Evolutionary conservation across 495 filamentous ascomycete genomes (phyloP).

Genomic region (Xylaria intraflava): DNA sequence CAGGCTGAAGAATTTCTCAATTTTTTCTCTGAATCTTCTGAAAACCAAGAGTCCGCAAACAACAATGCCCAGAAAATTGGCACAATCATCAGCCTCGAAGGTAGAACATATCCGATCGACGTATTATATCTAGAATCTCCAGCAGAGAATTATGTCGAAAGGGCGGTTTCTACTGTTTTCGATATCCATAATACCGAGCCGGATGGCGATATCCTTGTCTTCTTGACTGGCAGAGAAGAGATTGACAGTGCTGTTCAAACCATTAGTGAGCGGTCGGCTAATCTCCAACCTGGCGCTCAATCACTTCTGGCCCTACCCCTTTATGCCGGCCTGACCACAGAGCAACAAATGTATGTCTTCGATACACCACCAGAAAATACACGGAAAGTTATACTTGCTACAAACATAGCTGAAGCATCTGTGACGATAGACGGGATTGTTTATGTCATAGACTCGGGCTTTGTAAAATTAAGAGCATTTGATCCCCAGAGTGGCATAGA

Average conservation of each 20-base stretch:
- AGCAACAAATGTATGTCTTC: conserved; percentile 90
- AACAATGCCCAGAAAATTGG: conserved; percentile 43
- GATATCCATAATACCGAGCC: conserved; percentile 85
- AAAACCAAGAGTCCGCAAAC: conserved; percentile 37
- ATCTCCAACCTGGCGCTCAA: conserved; percentile 64
- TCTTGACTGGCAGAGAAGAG: conserved; percentile 89
- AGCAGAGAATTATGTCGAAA: conserved; percentile 81
- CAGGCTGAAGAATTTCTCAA: conserved; percentile 82
- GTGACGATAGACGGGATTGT: conserved; percentile 91
- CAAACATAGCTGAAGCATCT: conserved; percentile 94
- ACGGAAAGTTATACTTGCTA: conserved; percentile 87
- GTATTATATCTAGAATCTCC: conserved; percentile 76
- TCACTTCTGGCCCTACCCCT: conserved; percentile 73
- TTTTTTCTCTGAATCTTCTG: conserved; percentile 61
- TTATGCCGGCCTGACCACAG: conserved; percentile 81
- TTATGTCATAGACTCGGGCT: conserved; percentile 89
- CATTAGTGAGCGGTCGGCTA: conserved; percentile 69
- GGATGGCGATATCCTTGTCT: conserved; percentile 88
- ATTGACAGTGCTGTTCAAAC: conserved; percentile 76
- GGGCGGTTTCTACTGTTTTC: conserved; percentile 80
- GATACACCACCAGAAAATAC: conserved; percentile 78
- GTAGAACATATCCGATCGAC: conserved; percentile 88
- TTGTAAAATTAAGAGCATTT: conserved; percentile 85
- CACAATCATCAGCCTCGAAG: conserved; percentile 82
- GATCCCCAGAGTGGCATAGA: conserved; percentile 87